Evolutionary conservation across 768 basidiomycete genomes (phyloP), one percentile per base, ranked within the genome.

Genomic region (Phanerochaete carnosa): DNA sequence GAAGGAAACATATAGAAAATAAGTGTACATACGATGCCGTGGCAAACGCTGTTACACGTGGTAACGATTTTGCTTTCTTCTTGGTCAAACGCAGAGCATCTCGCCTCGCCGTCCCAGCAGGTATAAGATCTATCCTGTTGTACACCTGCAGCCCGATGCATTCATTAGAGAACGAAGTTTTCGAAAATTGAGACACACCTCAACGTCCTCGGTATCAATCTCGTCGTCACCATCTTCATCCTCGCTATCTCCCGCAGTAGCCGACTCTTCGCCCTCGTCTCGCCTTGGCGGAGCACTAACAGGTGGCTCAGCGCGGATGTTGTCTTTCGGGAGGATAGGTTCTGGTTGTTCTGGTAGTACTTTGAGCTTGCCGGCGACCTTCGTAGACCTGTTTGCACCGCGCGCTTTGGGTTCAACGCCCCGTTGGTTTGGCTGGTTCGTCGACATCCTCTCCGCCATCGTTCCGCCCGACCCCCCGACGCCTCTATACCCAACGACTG

Each of bases 31-130:
- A 95, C 95, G 83, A 88, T 32, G 95, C 92, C 16, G 94, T 97
- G 46, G 95, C 94, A 74, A 96, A 97, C 4, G 95, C 95, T 2
- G 95, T 97, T n/a, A 95, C 95, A 66, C 95, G 78, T 32, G 95
- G 95, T 13, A 97, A 73, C 13, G 86, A 87, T 71, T 95, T 95
- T 2, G 94, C 94, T 72, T 95, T 96, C 77, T 92, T 95, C 77
- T 97, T 96, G 1, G 95, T 98, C 64, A 98, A 74, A 60, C 81
- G 87, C 62, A 94, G 75, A 2, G 95, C 95, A 76, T 98, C 95
- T 61, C 93, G 82, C 45, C 94, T 86, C 8, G 95, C 95, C 23
- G 95, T 94, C 3, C 95, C 95, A 47, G 93, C 94, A 2, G 95
- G 95, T 55, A 98, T 98, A 33, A 93, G 86, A 3, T 92, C 90